Percentiles rank a stretch among this genome's conserved stretches.
Conservation (phyloP, 768 basidiomycete genomes). For the Pleurotus giganteus region DNA sequence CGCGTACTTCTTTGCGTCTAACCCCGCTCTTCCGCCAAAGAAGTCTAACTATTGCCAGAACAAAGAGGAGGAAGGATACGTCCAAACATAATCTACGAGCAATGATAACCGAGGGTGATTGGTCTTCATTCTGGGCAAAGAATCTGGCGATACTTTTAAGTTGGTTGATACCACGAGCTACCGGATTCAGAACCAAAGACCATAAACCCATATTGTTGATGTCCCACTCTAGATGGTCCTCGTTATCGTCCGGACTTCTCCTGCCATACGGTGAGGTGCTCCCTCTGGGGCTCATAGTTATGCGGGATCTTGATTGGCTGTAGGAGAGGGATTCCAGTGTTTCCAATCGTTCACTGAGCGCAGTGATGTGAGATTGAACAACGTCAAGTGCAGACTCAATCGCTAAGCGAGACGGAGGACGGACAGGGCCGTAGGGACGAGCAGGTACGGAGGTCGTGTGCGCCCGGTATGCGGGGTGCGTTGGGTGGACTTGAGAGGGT, state of each 20-base stretch:
- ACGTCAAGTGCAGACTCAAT: slow-evolving; percentile 79
- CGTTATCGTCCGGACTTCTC: slow-evolving; percentile 39
- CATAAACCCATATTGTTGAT: slow-evolving; percentile 84
- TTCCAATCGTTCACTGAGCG: slow-evolving; percentile 82
- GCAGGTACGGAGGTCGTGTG: slow-evolving; percentile 31
- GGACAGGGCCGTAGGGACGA: slow-evolving; percentile 32
- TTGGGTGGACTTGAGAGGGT: slow-evolving; percentile 26
- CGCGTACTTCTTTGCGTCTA: slow-evolving; percentile 64
- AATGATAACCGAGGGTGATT: slow-evolving; percentile 65
- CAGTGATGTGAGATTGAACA: slow-evolving; percentile 79
- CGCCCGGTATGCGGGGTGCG: slow-evolving; percentile 32
- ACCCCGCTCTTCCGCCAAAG: slow-evolving; percentile 70
- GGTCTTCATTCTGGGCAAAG: slow-evolving; percentile 55
- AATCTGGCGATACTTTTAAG: slow-evolving; percentile 54
- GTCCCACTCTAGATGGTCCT: slow-evolving; percentile 51
- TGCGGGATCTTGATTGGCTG: slow-evolving; percentile 38
- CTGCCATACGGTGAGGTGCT: slow-evolving; percentile 39
- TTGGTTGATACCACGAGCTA: slow-evolving; percentile 47
- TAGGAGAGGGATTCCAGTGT: slow-evolving; percentile 49
- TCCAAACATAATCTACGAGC: slow-evolving; percentile 77
- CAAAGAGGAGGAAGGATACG: slow-evolving; percentile 66
- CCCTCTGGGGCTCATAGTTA: slow-evolving; percentile 36
- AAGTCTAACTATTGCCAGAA: slow-evolving; percentile 54
- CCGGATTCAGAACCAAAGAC: slow-evolving; percentile 67
- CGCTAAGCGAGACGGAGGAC: slow-evolving; percentile 47